phyloP scores from a whole-genome alignment of 2,329 filamentous ascomycete genomes.

The Rhinocladiella mackenziei region DNA sequence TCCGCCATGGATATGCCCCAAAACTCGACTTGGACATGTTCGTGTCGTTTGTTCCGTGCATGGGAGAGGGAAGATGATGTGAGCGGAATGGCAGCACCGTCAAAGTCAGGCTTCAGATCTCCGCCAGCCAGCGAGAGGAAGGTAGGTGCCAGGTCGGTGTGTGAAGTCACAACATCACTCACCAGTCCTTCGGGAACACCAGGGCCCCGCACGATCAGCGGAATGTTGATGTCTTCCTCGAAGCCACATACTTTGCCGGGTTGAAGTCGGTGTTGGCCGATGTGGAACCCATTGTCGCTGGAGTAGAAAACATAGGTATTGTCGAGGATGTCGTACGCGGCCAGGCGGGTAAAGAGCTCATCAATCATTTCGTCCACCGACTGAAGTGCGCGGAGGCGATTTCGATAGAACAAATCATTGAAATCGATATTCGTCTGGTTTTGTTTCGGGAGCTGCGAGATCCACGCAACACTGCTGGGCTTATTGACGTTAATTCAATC shows the following conservation, averaged over 20 bases:
- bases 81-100: slow-evolving; percentile 53
- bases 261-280: slow-evolving; percentile 56
- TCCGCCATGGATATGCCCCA: slow-evolving; percentile 46
- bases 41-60: slow-evolving; percentile 38
- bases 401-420: slow-evolving; percentile 52
- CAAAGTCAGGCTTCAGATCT: slow-evolving; percentile 48
- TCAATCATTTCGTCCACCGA: slow-evolving; percentile 54
- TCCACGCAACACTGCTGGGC: slow-evolving; percentile 48
- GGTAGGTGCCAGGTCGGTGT: slow-evolving; percentile 63
- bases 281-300: slow-evolving; percentile 59
- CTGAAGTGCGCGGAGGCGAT: slow-evolving; percentile 49
- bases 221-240: slow-evolving; percentile 59
- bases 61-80: slow-evolving; percentile 16
- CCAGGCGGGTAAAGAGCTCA: slow-evolving; percentile 41
- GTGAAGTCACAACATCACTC: slow-evolving; percentile 52
- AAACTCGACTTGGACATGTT: slow-evolving; percentile 58
- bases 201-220: slow-evolving; percentile 57
- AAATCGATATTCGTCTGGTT: slow-evolving; percentile 48
- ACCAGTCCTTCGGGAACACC: slow-evolving; percentile 46
- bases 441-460: slow-evolving; percentile 42
- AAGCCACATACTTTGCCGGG: slow-evolving; percentile 57
- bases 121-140: slow-evolving; percentile 40
- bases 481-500: slow-evolving; percentile 31
- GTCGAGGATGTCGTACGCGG: slow-evolving; percentile 41
- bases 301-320: slow-evolving; percentile 59